Evolutionary conservation across 2,329 filamentous ascomycete species (phyloP), one percentile per base, ranked within the genome.

Genomic region (Beauveria rudraprayagi): DNA sequence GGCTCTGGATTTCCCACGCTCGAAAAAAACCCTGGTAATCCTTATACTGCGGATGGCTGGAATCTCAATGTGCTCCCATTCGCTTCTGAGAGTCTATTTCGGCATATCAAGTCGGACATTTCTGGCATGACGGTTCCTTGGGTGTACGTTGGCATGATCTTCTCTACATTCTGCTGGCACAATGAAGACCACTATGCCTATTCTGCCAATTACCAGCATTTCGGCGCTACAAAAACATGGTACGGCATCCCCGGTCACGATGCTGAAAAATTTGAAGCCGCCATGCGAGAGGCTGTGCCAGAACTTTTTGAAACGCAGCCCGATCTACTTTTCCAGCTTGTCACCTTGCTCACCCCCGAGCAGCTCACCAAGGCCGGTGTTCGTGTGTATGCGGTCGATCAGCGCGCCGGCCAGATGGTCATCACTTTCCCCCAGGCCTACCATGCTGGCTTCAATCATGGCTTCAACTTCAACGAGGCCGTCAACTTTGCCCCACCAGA

Each of bases 81-180:
- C 57, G 88, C 96, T 66, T 86, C 89, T 1, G 93, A 97, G 57
- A 97, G 92, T 53, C 79, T 99, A 1, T 99, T 99, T 78, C 85
- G 93, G 54, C 91, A 99, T 68, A 97, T 99, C 79, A 97, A 97
- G 73, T 91, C 93, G 0, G 94, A 99, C 70, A 95, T 99, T 58
- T 97, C 94, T 2, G 94, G 94, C 43, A 99, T 99, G 94, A 99
- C 94, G 0, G 93, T 99, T 8, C 94, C 94, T 0, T 99, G 94
- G 94, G 86, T 99, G 3, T 99, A 99, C 70, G 94, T 99, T 4
- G 94, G 94, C 64, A 99, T 99, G 94, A 95, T 96, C 44, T 99
- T 99, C 72, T 99, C 94, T 0, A 97, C 94, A 0, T 99, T 99
- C 70, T 99, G 94, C 74, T 99, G 94, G 94, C 94, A 99, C 72